These are phyloP conservation scores for Tricholoma matsutake DNA, from an alignment of 768 basidiomycete species.

Conservation along the genomic window DNA sequence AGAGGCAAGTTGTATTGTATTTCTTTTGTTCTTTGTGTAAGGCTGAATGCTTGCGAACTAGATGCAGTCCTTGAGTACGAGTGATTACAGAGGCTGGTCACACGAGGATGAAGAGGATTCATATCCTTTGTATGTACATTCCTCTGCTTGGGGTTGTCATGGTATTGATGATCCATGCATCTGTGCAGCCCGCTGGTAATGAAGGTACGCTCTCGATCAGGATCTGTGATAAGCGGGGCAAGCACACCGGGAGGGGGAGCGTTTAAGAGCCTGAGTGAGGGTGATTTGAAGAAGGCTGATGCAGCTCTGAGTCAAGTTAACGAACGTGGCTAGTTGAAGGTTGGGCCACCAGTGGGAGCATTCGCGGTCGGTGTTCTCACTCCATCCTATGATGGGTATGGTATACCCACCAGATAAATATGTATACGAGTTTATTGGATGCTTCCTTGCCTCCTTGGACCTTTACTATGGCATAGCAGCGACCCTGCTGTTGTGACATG, in stretches of 20 bases:
- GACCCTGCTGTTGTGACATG: too few relatives aligned
- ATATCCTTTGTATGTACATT: constrained; percentile 74
- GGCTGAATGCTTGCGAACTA: constrained; percentile 15
- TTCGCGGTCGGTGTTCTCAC: neutral
- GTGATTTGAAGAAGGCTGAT: constrained; percentile 84
- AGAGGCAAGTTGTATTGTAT: constrained; percentile 46
- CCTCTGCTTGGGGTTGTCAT: constrained; percentile 7
- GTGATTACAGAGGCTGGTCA: constrained; percentile 72
- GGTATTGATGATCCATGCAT: constrained; percentile 8
- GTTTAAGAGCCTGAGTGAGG: constrained; percentile 80
- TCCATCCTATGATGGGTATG: neutral
- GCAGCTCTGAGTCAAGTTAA: constrained; percentile 69
- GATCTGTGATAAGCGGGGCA: constrained; percentile 63
- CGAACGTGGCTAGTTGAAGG: neutral
- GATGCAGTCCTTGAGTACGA: constrained; percentile 88
- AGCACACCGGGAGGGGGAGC: constrained; percentile 88
- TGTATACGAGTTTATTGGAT: neutral
- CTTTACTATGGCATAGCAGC: too few relatives aligned
- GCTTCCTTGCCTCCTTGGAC: neutral
- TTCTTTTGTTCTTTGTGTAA: neutral
- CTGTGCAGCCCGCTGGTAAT: constrained; percentile 73
- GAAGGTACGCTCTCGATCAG: constrained; percentile 83
- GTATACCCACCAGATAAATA: neutral
- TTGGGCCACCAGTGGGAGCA: too few relatives aligned
- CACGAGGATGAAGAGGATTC: constrained; percentile 86